These are phyloP conservation scores for Benincasa hispida DNA, from an alignment of 306 rosid genomes.

Conservation along the genomic window DNA sequence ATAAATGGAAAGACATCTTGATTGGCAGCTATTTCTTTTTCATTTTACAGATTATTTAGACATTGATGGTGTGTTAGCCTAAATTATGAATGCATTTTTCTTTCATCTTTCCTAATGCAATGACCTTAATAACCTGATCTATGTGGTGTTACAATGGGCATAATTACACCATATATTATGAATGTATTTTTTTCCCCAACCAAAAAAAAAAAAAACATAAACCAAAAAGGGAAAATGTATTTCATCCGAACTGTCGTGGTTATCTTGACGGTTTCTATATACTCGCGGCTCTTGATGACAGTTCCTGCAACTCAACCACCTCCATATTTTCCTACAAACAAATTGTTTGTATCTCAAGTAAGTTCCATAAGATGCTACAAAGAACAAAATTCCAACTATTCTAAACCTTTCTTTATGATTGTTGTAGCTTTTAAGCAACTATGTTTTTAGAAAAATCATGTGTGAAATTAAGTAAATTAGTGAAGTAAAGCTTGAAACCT, in stretches of 20 bases:
- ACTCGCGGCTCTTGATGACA: slow-evolving; percentile 83
- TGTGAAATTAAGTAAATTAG: no score
- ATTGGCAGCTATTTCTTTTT: not conserved
- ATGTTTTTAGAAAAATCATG: no score
- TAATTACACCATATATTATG: slow-evolving; percentile 1
- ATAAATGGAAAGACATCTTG: not conserved
- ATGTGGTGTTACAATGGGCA: not conserved
- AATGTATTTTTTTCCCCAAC: not conserved
- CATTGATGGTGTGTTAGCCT: not conserved
- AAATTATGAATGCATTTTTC: not conserved
- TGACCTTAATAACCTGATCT: not conserved
- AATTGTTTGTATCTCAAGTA: not conserved
- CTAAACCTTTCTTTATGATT: no score
- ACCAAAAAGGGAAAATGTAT: not conserved
- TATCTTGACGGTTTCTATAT: slow-evolving; percentile 20
- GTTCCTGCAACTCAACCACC: slow-evolving; percentile 44
- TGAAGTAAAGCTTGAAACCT: no score
- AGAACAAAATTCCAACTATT: not conserved
- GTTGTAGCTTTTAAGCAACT: no score
- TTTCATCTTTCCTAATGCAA: not conserved
- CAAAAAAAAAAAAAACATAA: not conserved
- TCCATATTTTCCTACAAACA: slow-evolving; percentile 35
- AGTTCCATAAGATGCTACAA: not conserved
- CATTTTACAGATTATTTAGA: not conserved
- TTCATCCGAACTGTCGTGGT: not conserved